These are phyloP conservation scores for Mycocentrospora acerina DNA, from an alignment of 2,329 filamentous ascomycete genomes.

Conservation along the genomic window DNA sequence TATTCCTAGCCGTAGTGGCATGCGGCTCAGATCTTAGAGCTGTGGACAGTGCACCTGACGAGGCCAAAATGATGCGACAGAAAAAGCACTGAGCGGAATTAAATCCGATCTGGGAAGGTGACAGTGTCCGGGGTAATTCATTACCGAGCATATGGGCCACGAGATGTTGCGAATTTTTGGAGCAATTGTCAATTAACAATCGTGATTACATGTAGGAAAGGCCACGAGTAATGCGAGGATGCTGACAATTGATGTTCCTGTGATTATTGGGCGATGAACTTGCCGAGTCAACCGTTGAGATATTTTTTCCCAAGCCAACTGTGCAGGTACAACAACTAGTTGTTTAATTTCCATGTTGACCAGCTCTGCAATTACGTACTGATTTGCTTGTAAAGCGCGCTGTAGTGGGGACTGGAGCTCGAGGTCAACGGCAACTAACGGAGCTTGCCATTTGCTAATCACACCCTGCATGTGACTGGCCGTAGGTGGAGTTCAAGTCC, in stretches of 20 bases:
- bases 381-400: no score
- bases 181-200: constrained; percentile 6
- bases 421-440: no score
- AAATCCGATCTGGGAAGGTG: constrained; percentile 30
- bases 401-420: no score
- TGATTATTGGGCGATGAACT: background rate
- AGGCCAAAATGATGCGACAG: constrained; percentile 23
- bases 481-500: no score
- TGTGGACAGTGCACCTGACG: constrained; percentile 36
- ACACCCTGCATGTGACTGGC: no score
- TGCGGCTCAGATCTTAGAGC: constrained; percentile 39
- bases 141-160: constrained; percentile 41
- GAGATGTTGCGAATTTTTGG: constrained; percentile 35
- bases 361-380: no score
- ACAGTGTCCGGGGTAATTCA: constrained; percentile 29
- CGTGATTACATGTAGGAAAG: constrained; percentile 20
- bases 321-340: no score
- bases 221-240: constrained; percentile 2
- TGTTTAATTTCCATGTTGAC: no score
- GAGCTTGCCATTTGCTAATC: no score
- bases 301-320: no score
- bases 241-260: background rate
- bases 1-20: constrained; percentile 39
- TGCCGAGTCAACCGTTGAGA: background rate
- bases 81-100: constrained; percentile 34